Base-by-base conservation (phyloP, 2,329 filamentous ascomycete genomes). In the Xylariomycetidae sp. region DNA sequence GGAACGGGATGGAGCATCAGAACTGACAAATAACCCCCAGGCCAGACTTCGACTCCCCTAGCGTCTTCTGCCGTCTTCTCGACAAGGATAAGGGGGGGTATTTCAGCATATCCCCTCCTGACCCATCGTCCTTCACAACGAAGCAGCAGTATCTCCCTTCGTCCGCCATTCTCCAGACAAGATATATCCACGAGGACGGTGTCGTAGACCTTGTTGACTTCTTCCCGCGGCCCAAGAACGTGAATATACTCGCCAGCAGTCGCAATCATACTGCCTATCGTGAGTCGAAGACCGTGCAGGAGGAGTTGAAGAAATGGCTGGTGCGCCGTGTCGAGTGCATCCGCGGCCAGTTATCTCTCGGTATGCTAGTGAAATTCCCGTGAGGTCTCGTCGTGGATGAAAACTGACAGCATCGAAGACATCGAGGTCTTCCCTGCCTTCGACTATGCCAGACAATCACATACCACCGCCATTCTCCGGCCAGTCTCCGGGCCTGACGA, bases 131-230 rank as follows among this genome's bases (percentile, higher is more conserved):
- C 6, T 79, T 70, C 48, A 85, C 82, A 3, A 86, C 78, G 22
- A 88, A 88, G 56, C 84, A 88, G 59, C 79, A 85, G 51, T 88
- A 88, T 49, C 68, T 88, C 3, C 82, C 83, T 0, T 83, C 79
- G 8, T 82, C 80, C 30, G 87, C 85, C 48, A 81, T 88, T 38
- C 65, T 88, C 3, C 80, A 87, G 55, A 88, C 85, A 2, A 71
- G 83, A n/a, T 88, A 83, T 56, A 82, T 87, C 43, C 75, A 82
- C 42, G 84, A 88, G 46, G 75, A 83, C 36, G 85, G 84, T 1
- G 84, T 87, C 1, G 74, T 84, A 9, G 82, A 85, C 35, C 56
- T 88, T 18, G 67, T 85, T 12, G 84, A 88, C 54, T 88, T 87
- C 61, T 87, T 88, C 45, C 83, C 83, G 0, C 71, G 84, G 2